phyloP scores from a whole-genome alignment of 75 land plant species.

The Selaginella tamariscina region DNA sequence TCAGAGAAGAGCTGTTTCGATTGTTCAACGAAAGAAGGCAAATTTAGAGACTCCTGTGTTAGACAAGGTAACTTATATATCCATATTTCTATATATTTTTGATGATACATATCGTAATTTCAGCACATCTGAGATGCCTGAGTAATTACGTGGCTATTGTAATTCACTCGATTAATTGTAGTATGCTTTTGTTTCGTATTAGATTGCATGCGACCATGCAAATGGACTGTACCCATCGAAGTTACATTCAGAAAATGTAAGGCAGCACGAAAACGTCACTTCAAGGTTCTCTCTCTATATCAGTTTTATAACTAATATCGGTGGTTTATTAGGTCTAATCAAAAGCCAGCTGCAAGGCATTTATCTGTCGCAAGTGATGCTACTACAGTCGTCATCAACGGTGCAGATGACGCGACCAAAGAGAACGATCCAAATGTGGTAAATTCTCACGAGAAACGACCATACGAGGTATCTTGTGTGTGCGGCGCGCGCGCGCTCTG shows the following conservation, averaged over 20 bases:
- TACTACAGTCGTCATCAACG: background rate
- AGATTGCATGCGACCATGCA: background rate
- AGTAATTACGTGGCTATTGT: background rate
- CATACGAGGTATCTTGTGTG: no score
- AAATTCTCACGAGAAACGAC: background rate
- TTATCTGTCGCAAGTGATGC: background rate
- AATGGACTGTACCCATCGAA: background rate
- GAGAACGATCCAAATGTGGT: background rate
- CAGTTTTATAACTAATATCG: no score
- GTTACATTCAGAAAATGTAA: no score
- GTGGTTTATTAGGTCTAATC: no score
- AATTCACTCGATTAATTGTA: background rate
- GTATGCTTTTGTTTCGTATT: background rate
- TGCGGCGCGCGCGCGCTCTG: no score
- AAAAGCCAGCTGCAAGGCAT: background rate
- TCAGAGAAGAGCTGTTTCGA: background rate
- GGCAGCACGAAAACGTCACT: no score
- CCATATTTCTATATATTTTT: no score
- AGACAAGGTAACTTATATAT: background rate
- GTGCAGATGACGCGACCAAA: background rate
- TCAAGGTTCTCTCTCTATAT: no score
- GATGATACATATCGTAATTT: no score
- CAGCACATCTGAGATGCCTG: no score
- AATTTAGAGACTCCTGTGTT: background rate
- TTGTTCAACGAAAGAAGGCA: background rate